These are phyloP conservation scores for Seiridium cupressi DNA, from an alignment of 2,329 filamentous ascomycete species.

Conservation along the genomic window DNA sequence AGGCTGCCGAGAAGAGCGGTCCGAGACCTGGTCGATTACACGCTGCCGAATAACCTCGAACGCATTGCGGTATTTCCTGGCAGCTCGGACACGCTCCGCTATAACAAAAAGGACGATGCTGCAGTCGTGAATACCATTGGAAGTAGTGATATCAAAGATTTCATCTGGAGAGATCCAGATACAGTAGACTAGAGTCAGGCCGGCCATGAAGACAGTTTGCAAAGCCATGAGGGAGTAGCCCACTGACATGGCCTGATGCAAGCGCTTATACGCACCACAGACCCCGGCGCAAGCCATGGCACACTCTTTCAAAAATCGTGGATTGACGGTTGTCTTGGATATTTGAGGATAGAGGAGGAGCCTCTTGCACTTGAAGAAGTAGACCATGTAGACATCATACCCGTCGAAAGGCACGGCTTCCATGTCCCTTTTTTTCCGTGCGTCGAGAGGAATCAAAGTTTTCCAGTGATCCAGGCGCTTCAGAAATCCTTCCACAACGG, in stretches of 20 bases:
- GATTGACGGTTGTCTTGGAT: slow-evolving; percentile 19
- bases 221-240: slow-evolving; percentile 28
- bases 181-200: slow-evolving; percentile 26
- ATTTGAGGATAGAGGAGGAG: slow-evolving; percentile 19
- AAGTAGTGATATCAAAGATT: slow-evolving; percentile 20
- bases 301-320: slow-evolving; percentile 17
- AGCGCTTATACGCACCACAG: slow-evolving; percentile 26
- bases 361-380: slow-evolving; percentile 19
- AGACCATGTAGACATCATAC: slow-evolving; percentile 14
- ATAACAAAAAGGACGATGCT: slow-evolving; percentile 25
- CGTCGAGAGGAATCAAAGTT: slow-evolving; percentile 12
- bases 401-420: slow-evolving; percentile 6
- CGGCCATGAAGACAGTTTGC: slow-evolving; percentile 27
- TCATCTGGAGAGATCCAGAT: slow-evolving; percentile 26
- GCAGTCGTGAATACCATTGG: slow-evolving; percentile 19
- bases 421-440: slow-evolving; percentile 11
- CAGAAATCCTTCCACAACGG: slow-evolving; percentile 1
- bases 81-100: slow-evolving; percentile 25
- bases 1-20: slow-evolving; percentile 2
- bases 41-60: slow-evolving; percentile 19
- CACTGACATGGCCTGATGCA: slow-evolving; percentile 26
- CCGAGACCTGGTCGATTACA: slow-evolving; percentile 8
- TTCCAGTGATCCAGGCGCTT: slow-evolving; percentile 5
- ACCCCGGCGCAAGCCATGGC: slow-evolving; percentile 19
- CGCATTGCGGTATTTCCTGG: slow-evolving; percentile 26